Percentiles rank a stretch among this genome's conserved stretches.
phyloP scores from a whole-genome alignment of 768 basidiomycete genomes.

The Trichaptum fuscoviolaceum region DNA sequence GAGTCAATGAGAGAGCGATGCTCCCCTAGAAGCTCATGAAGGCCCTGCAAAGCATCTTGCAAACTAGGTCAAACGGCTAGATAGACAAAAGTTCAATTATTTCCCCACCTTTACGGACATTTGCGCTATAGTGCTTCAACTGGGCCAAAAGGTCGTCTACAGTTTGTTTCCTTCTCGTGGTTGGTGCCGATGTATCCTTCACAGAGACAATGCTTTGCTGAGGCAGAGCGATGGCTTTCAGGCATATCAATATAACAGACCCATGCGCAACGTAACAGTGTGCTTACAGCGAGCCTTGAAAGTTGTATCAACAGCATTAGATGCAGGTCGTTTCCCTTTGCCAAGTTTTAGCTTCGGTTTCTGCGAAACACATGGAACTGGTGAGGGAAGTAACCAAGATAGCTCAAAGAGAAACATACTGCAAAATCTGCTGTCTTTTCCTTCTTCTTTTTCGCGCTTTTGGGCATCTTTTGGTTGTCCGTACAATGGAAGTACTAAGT shows the following conservation, averaged over 20 bases:
- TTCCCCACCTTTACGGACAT: conserved; percentile 64
- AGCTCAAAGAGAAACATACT: conserved; percentile 32
- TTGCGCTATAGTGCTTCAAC: conserved; percentile 77
- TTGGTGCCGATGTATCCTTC: conserved; percentile 53
- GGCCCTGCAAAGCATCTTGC: conserved; percentile 66
- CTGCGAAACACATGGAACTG: conserved; percentile 33
- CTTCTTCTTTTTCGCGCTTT: conserved; percentile 80
- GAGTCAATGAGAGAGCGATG: conserved; percentile 51
- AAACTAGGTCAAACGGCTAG: conserved; percentile 5
- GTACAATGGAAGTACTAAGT: background rate
- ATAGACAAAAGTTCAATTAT: conserved; percentile 6
- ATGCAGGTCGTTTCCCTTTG: conserved; percentile 79
- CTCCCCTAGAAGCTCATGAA: conserved; percentile 64
- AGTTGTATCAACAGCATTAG: conserved; percentile 90
- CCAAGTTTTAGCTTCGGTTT: conserved; percentile 97
- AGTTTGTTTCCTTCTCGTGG: conserved; percentile 70
- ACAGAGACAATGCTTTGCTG: conserved; percentile 68
- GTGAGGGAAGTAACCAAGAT: conserved; percentile 4
- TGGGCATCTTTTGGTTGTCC: conserved; percentile 53
- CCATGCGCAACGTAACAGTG: conserved; percentile 1
- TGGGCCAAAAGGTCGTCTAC: conserved; percentile 74
- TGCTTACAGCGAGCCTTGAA: conserved; percentile 89
- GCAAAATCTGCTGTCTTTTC: conserved; percentile 86
- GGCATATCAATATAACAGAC: background rate
- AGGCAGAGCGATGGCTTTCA: conserved; percentile 81